phyloP scores from a whole-genome alignment of 1,284 basidiomycete species.

The Sanghuangporus sanghuang region DNA sequence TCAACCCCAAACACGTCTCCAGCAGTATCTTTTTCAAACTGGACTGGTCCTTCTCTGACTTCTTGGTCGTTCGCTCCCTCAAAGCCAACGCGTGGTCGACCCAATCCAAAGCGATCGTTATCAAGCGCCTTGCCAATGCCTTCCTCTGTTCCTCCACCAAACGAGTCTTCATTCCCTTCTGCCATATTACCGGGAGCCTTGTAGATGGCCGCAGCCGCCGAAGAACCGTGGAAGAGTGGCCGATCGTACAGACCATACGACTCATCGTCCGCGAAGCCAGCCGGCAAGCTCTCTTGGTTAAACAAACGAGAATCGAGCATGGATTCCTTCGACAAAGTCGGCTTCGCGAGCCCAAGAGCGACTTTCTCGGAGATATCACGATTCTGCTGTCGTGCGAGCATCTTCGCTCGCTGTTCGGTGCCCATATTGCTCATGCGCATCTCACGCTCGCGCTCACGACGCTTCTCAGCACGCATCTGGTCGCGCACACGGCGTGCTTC shows the following conservation, averaged over 20 bases:
- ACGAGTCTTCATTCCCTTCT: slow-evolving; percentile 84
- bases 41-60: slow-evolving; percentile 89
- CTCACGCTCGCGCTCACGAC: slow-evolving; percentile 91
- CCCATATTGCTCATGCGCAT: slow-evolving; percentile 99
- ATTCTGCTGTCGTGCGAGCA: slow-evolving; percentile 92
- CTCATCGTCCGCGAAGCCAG: slow-evolving; percentile 88
- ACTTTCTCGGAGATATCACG: slow-evolving; percentile 99
- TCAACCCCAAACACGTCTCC: slow-evolving; percentile 97
- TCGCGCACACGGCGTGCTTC: slow-evolving; percentile 85
- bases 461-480: slow-evolving; percentile 87
- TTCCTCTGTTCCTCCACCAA: slow-evolving; percentile 91
- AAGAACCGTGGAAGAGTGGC: slow-evolving; percentile 93
- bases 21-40: slow-evolving; percentile 92
- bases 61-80: slow-evolving; percentile 84
- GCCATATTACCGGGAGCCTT: slow-evolving; percentile 83
- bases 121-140: slow-evolving; percentile 86
- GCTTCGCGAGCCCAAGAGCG: slow-evolving; percentile 95
- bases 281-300: slow-evolving; percentile 87
- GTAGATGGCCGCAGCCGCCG: slow-evolving; percentile 96
- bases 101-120: slow-evolving; percentile 93
- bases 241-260: slow-evolving; percentile 92
- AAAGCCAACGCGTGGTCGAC: slow-evolving; percentile 82
- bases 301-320: slow-evolving; percentile 97
- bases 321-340: slow-evolving; percentile 89
- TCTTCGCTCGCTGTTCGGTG: slow-evolving; percentile 91